A percentile compares a stretch with the other conserved stretches of the same genome.
phyloP scores from a whole-genome alignment of 495 filamentous ascomycete species.

The Oleoguttula mirabilis region DNA sequence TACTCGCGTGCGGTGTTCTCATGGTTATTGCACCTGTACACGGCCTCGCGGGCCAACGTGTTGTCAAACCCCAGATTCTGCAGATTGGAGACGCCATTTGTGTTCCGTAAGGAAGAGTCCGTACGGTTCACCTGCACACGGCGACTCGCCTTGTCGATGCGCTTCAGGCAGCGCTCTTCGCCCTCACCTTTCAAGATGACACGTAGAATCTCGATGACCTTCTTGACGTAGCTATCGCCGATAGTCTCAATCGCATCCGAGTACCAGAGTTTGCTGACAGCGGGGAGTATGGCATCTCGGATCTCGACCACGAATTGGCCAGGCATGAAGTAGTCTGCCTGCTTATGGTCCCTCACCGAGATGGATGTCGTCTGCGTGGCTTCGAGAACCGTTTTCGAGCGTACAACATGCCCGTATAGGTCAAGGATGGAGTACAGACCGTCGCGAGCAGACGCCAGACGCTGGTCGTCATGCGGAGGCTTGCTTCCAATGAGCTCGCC shows the following conservation, averaged over 20 bases:
- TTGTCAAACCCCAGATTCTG: constrained; percentile 41
- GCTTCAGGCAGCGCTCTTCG: constrained; percentile 54
- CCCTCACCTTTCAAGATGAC: constrained; percentile 63
- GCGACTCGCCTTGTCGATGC: constrained; percentile 40
- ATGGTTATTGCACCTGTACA: constrained; percentile 69
- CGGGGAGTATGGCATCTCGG: constrained; percentile 68
- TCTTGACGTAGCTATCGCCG: constrained; percentile 60
- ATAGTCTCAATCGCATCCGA: constrained; percentile 70
- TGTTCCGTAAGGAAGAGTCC: constrained; percentile 13
- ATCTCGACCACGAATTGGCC: constrained; percentile 81
- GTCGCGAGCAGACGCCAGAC: constrained; percentile 24
- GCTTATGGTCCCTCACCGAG: constrained; percentile 43
- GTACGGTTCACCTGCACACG: constrained; percentile 24
- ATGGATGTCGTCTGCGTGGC: constrained; percentile 55
- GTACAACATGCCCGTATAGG: constrained; percentile 63
- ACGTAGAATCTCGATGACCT: constrained; percentile 70
- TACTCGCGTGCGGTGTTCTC: constrained; percentile 54
- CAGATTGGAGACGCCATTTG: constrained; percentile 33
- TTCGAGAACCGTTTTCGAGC: constrained; percentile 66
- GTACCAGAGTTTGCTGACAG: constrained; percentile 68
- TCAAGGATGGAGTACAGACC: constrained; percentile 76
- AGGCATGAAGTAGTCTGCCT: constrained; percentile 55
- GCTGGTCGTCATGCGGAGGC: constrained; percentile 15
- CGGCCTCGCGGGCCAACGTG: constrained; percentile 59
- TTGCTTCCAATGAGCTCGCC: constrained; percentile 7